A percentile compares a stretch with the other conserved stretches of the same genome.
phyloP scores from a whole-genome alignment of 108 stramenopile genomes.

The Nitzschia putrida region DNA sequence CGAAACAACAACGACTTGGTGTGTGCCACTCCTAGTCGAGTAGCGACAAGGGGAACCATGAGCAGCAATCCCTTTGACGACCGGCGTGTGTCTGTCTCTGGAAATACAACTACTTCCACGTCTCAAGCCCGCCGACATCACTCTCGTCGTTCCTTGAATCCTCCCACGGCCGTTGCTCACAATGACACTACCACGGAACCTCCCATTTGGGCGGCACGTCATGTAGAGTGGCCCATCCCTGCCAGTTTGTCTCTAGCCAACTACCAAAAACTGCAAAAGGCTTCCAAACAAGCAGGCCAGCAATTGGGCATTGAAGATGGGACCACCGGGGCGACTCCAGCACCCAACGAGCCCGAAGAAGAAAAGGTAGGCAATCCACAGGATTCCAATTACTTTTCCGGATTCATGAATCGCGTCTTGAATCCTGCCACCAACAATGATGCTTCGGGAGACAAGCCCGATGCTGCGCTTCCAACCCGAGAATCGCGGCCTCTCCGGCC shows the following conservation, averaged over 20 bases:
- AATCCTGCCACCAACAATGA: conserved; percentile 34
- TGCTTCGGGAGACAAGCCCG: conserved; percentile 15
- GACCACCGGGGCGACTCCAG: conserved; percentile 4
- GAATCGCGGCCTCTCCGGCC: conserved; percentile 58
- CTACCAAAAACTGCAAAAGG: conserved; percentile 55
- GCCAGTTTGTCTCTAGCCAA: conserved; percentile 44
- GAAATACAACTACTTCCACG: neutral
- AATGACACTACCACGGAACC: conserved; percentile 31
- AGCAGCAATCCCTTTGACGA: conserved; percentile 18
- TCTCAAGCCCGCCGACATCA: neutral
- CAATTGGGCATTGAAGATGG: conserved; percentile 52
- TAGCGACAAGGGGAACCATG: neutral
- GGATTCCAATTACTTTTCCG: conserved; percentile 40
- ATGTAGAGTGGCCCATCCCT: conserved; percentile 85
- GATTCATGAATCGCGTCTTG: conserved; percentile 58
- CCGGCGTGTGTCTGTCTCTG: neutral
- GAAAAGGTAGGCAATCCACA: conserved; percentile 5
- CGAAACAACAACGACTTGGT: too few relatives aligned
- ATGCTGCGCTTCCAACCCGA: conserved; percentile 5
- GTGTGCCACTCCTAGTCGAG: too few relatives aligned
- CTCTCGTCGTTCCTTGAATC: neutral
- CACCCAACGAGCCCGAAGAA: neutral
- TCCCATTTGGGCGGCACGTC: conserved; percentile 76
- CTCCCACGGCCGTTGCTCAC: conserved; percentile 3
- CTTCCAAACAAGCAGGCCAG: conserved; percentile 43